Conservation (phyloP, 345 rosid genomes). For the Acer saccharum region DNA sequence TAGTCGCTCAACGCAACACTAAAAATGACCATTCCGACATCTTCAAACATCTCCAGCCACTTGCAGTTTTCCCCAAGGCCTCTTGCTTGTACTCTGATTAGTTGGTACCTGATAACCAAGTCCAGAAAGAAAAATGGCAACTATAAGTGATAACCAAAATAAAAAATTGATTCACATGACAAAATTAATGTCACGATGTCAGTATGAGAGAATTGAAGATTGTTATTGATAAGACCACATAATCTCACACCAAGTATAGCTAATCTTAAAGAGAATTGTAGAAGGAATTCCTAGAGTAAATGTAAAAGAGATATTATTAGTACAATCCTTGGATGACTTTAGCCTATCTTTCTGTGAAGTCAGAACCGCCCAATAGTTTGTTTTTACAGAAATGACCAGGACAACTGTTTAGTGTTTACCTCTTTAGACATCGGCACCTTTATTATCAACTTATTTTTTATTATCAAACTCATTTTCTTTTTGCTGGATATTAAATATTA, state of each 20-base stretch:
- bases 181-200: neutral
- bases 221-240: neutral
- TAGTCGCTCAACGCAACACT: slow-evolving; percentile 84
- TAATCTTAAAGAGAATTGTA: neutral
- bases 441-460: neutral
- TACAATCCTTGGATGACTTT: neutral
- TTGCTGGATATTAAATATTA: neutral
- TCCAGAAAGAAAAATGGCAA: neutral
- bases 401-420: neutral
- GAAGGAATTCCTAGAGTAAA: neutral
- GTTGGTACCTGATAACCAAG: slow-evolving; percentile 70
- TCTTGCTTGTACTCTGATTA: slow-evolving; percentile 80
- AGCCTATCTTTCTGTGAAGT: neutral
- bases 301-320: neutral
- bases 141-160: neutral
- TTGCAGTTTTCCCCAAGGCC: slow-evolving; percentile 94
- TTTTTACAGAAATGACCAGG: neutral
- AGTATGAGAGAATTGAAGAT: neutral
- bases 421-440: slow-evolving; percentile 12
- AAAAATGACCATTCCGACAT: slow-evolving; percentile 86
- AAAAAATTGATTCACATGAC: neutral
- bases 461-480: neutral
- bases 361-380: neutral
- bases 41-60: slow-evolving; percentile 99
- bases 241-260: neutral